A percentile compares a stretch with the other conserved stretches of the same genome.
phyloP scores from a whole-genome alignment of 1,139 yeast genomes.

The Protomyces inundatus region DNA sequence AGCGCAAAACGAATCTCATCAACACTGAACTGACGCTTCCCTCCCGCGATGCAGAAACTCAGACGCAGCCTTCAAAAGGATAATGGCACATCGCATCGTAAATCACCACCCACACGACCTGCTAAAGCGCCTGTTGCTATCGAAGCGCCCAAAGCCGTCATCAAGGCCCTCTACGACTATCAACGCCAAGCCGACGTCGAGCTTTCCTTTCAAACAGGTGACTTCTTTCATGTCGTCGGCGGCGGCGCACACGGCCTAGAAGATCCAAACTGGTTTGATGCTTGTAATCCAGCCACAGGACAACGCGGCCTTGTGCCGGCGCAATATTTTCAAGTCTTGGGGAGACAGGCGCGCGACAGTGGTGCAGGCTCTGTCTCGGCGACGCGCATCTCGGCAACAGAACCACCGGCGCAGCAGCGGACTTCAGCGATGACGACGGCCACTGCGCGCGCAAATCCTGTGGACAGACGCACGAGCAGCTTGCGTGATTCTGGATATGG shows the following conservation, averaged over 20 bases:
- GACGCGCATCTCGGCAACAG: background rate
- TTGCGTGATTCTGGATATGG: background rate
- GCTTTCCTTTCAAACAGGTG: slow-evolving; percentile 70
- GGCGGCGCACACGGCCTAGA: slow-evolving; percentile 57
- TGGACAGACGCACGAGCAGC: background rate
- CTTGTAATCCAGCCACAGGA: slow-evolving; percentile 76
- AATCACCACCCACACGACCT: slow-evolving; percentile 1
- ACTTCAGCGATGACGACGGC: background rate
- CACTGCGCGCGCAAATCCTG: background rate
- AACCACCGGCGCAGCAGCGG: too few species aligned
- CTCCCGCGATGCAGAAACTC: background rate
- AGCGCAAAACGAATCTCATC: too few species aligned
- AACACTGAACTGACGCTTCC: too few species aligned
- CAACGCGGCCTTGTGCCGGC: slow-evolving; percentile 83
- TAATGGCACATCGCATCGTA: background rate
- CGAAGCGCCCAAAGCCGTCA: slow-evolving; percentile 41
- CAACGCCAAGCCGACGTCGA: slow-evolving; percentile 79
- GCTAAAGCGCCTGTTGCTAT: slow-evolving; percentile 10
- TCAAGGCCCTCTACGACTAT: slow-evolving; percentile 75
- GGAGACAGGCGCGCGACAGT: slow-evolving; percentile 27
- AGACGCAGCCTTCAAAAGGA: slow-evolving; percentile 18
- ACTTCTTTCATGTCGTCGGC: slow-evolving; percentile 75
- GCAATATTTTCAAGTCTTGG: slow-evolving; percentile 70
- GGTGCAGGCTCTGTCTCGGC: background rate
- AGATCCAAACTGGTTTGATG: slow-evolving; percentile 76